Percentiles rank a stretch among this genome's conserved stretches.
These are phyloP conservation scores for Kwoniella europaea DNA, from an alignment of 768 basidiomycete genomes.

Conservation along the genomic window DNA sequence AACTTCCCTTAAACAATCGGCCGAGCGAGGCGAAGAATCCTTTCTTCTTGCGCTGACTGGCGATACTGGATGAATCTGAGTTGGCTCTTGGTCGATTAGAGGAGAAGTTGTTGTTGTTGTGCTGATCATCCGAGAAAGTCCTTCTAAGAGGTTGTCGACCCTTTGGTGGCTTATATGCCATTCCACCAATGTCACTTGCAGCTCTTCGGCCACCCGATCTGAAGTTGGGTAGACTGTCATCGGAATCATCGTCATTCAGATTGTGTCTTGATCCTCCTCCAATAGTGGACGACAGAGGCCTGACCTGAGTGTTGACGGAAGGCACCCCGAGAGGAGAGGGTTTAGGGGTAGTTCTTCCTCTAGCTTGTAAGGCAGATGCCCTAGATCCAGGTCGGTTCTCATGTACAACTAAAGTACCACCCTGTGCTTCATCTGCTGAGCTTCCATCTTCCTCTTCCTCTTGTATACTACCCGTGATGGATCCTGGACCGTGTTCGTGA, in stretches of 20 bases:
- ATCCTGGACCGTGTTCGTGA: constrained; percentile 32
- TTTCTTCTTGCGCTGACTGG: constrained; percentile 46
- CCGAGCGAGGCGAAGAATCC: constrained; percentile 55
- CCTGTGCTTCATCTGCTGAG: constrained; percentile 47
- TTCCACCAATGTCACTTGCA: constrained; percentile 51
- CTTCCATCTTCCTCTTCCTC: constrained; percentile 56
- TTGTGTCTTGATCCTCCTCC: constrained; percentile 10
- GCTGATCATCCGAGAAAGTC: constrained; percentile 44
- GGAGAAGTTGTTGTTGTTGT: constrained; percentile 1
- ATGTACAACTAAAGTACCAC: constrained; percentile 50
- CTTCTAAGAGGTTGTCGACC: constrained; percentile 44
- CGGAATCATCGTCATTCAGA: constrained; percentile 21
- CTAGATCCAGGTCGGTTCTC: constrained; percentile 50
- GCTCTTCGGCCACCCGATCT: constrained; percentile 47
- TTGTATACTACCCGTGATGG: constrained; percentile 55
- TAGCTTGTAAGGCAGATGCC: constrained; percentile 8
- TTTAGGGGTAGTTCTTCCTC: constrained; percentile 13
- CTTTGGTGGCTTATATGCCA: constrained; percentile 47
- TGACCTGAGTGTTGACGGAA: constrained; percentile 37
- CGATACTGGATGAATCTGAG: constrained; percentile 50
- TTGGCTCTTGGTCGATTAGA: constrained; percentile 2
- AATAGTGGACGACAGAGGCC: constrained; percentile 35
- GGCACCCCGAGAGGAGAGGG: constrained; percentile 49
- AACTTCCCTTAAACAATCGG: constrained; percentile 49
- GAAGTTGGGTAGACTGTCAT: constrained; percentile 21